Evolutionary conservation across 768 basidiomycete species (phyloP), one percentile per base, ranked within the genome.

Genomic region (Amanita muscaria): DNA sequence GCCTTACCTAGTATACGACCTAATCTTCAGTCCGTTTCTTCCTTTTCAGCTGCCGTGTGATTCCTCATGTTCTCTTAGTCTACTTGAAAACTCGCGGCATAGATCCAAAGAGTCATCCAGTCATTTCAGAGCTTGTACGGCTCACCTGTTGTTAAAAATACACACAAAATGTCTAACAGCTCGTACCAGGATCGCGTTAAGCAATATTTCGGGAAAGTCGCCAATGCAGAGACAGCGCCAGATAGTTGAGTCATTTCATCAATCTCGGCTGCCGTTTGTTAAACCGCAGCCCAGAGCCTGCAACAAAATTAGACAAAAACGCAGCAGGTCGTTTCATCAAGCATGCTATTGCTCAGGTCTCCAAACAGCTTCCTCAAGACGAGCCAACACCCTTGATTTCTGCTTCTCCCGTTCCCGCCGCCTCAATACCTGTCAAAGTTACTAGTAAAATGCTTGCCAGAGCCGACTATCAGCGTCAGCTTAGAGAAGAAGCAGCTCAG

Each of bases 291-390:
- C 24, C 54, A 74, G 73, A 64, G 48, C 62, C 63, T 38, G 56
- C 32, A 11, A 35, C 60, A 24, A 66, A 68, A n/a, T 61, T 91
- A 47, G 88, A 92, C 73, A 86, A 83, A 60, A 78, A 66, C 18
- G 88, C 85, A 10, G 88, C 88, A 1, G 65, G 67, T 34, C 78
- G 89, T 23, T 92, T 92, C 62, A 91, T 92, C 60, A 85, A 82
- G 60, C 73, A 85, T 57, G 85, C 87, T 22, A 87, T 89, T 33
- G 64, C 82, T 1, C 81, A 82, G 59, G 76, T 75, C 10, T 69
- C 72, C 51, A 47, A 39, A 23, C 36, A 46, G 19, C 35, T 15
- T 32, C 18, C 18, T 8, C 32, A 32, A 21, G 7, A n/a, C 15
- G 37, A 46, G 15, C 9, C 44, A 39, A 3, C 19, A 8, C 32